Base-by-base conservation (phyloP, 192 early-diverging fungal genomes). In the Umbelopsis sp. region DNA sequence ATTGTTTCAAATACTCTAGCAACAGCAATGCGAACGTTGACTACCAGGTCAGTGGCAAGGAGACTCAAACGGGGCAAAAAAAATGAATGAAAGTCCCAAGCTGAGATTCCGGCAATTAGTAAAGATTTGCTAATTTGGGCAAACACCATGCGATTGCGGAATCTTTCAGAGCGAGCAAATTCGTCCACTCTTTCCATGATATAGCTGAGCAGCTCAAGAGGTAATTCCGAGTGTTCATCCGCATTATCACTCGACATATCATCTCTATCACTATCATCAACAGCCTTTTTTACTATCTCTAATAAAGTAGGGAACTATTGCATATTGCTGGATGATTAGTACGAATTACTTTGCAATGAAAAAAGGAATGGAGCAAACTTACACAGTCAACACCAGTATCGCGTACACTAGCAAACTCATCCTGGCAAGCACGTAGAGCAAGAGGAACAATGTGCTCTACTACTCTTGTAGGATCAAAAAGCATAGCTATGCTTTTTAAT, bases 1-100 rank as follows among this genome's bases (percentile, higher is more conserved):
- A 85, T 66, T 46, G 66, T 68, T 41, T 58, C 67, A 20, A 87
- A 71, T 3, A 87, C 74, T n/a, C 91, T 74, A 0, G 89, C 89
- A 25, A 91, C 72, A 15, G 83, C 88, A 74, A 93, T 93, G 15
- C 90, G 85, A 27, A 93, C 89, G 66, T 93, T 92, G 4, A 85
- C 85, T 18, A 93, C 87, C 18, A 78, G 70, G 73, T 93, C 92
- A 10, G 73, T 47, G 0, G 86, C 84, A 41, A 93, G 72, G 10
- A 76, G 78, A 4, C 83, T 85, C 46, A 93, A 55, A 23, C 85
- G 73, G 1, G 87, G 84, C 67, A 93, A 69, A 49, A 93, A 92
- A 67, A 90, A 87, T 58, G 85, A 84, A 49, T 90, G 89, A 74
- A 93, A 92, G 11, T 87, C 85, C 1, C 73, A 74, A 10, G 85